Evolutionary conservation across 2,329 filamentous ascomycete species (phyloP), one percentile per base, ranked within the genome.

Genomic region (Penicillium sp.): DNA sequence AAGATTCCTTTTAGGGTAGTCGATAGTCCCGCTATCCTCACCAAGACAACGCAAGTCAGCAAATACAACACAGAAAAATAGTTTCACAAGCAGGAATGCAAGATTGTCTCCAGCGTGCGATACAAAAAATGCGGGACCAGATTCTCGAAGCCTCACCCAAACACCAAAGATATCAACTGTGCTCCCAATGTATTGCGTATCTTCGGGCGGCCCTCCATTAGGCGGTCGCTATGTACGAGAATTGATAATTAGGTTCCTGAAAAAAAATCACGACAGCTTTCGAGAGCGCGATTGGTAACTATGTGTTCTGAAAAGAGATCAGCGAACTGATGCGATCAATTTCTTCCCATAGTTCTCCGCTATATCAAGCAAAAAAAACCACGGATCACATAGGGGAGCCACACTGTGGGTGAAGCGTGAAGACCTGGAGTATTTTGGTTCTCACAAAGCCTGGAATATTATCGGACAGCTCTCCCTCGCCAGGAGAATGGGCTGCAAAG

Each of bases 191-290:
- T 32, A 32, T 32, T 32, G 9, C 28, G 28, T 32, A 32, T 32
- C 5, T 5, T 32, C 28, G 28, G n/a, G n/a, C n/a, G 28, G 28
- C 9, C 9, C 28, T 32, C 28, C 48, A n/a, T 62, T 55, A 28
- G 61, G 61, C 34, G 61, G 60, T 47, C 56, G 54, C 45, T 63
- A 60, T 33, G 57, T 55, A 26, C 56, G 58, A 38, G 60, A 63
- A 57, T 57, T 59, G 3, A 57, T 62, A 27, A 59, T 63, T 49
- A 52, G 51, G n/a, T 57, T 60, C 44, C 49, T 63, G 7, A 48
- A 52, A 9, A 39, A 54, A 58, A 43, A 55, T 63, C 44, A 57
- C 56, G 38, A 53, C 53, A 37, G 51, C 55, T 36, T 63, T 63
- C 41, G 56, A 62, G 47, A 39, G 47, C 35, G 55, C 50, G 9